Base-by-base conservation (phyloP, 768 basidiomycete species). In the Termitomyces sp. region DNA sequence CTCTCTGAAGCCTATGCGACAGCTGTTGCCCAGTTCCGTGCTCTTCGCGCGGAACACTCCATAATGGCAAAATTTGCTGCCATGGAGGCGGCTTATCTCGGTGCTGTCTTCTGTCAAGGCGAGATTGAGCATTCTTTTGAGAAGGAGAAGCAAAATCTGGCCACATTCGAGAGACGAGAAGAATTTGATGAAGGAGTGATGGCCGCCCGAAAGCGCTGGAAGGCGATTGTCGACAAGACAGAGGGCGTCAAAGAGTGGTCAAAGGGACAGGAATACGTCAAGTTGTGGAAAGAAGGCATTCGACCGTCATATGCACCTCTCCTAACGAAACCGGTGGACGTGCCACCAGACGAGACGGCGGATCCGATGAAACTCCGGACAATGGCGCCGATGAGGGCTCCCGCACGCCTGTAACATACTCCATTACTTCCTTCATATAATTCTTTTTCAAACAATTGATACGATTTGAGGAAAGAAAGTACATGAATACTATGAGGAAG, bases 1-100 rank as follows among this genome's bases (percentile, higher is more conserved):
- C 75, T 97, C 29, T 84, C 89, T 4, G 72, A 85, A 46, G 96
- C 97, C 13, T 99, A 99, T 70, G 78, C 80, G 2, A 73, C 77
- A 12, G 88, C 92, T 29, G 79, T 94, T 10, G 79, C 85, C 5
- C 92, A 98, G 71, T 99, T 94, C 74, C 89, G 92, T 46, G 77
- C 92, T 16, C 79, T 99, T 41, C 87, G 94, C 39, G 86, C 93
- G 36, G 88, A 92, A 70, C 87, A 90, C 64, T 83, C 93, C 64
- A 79, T 93, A 49, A 81, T 91, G 2, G 85, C 84, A 39, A 76
- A 79, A 3, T 83, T 92, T 53, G 95, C 96, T 20, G 81, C 79
- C 18, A 74, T 86, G 65, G 94, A 98, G 72, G 94, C 94, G 14
- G 79, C 88, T 63, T 71, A 82, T 8, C 80, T 88, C 66, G 94